Evolutionary conservation across 192 early-diverging fungal species (phyloP), one percentile per base, ranked within the genome.

Genomic region (Podila minutissima): DNA sequence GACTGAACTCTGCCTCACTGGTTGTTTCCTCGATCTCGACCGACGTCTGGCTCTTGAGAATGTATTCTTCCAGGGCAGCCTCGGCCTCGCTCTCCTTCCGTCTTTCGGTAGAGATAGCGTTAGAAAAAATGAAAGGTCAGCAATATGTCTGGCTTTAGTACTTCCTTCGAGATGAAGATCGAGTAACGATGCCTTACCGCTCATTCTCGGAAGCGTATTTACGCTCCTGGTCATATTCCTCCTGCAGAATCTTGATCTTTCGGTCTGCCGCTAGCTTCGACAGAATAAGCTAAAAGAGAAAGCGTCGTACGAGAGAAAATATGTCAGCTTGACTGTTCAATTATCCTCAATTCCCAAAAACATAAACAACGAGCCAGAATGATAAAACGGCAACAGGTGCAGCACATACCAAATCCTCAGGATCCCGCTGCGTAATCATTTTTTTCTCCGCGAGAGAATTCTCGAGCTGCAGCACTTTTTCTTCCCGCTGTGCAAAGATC

Each of bases 1-100:
- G 37, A 9, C 64, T 55, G 41, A 37, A 79, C 57, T 79, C 76
- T 31, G 66, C 76, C 33, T 59, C 41, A 41, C 64, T 72, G 29
- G 76, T 65, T 22, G 59, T 57, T 31, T 72, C 65, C 31, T 72
- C 76, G 5, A 41, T 41, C 53, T 72, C 66, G 9, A 57, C 66
- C 1, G 66, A 61, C 1, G 62, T 31, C 37, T 72, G 65, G 19
- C 68, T 58, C 19, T 67, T 38, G 6, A 12, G 29, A 22, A 63
- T 32, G 29, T 68, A 64, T 28, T 72, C 65, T 26, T 72, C 28
- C 20, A 59, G 5, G n/a, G 70, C 65, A 4, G 17, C 60, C n/a
- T 68, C 59, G 8, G 61, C 66, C 28, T 72, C 59, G 4, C 59
- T 68, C 63, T 63, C 28, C 66, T 72, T 62, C 13, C n/a, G 24